A percentile compares a stretch with the other conserved stretches of the same genome.
These are phyloP conservation scores for Metschnikowia similis DNA, from an alignment of 805 yeast genomes.

Conservation along the genomic window DNA sequence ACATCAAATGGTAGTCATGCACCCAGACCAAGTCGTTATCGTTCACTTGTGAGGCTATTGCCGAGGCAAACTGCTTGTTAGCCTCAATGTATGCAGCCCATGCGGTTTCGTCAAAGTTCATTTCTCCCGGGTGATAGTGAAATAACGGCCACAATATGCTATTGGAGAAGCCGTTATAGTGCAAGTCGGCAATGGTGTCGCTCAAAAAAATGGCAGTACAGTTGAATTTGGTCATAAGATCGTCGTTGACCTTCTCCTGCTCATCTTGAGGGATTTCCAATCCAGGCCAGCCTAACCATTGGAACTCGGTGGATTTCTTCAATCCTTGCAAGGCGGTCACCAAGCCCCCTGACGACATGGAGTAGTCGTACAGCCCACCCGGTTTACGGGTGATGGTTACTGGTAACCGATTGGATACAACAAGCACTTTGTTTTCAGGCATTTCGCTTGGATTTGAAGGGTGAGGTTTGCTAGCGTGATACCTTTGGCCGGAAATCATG, in stretches of 20 bases:
- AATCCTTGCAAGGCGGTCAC: slow-evolving; percentile 94
- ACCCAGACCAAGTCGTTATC: slow-evolving; percentile 95
- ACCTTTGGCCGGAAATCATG: background rate
- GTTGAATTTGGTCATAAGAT: slow-evolving; percentile 70
- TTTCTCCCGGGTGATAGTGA: slow-evolving; percentile 98
- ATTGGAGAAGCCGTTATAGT: slow-evolving; percentile 93
- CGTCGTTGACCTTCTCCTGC: slow-evolving; percentile 61
- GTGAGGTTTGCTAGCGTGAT: slow-evolving; percentile 1
- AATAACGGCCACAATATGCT: slow-evolving; percentile 96
- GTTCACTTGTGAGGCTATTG: slow-evolving; percentile 61
- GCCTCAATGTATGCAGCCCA: slow-evolving; percentile 98
- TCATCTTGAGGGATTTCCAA: slow-evolving; percentile 79
- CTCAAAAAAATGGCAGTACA: slow-evolving; percentile 86
- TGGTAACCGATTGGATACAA: slow-evolving; percentile 92
- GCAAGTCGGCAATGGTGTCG: slow-evolving; percentile 90
- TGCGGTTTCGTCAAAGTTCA: slow-evolving; percentile 94
- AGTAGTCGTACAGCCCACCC: slow-evolving; percentile 67
- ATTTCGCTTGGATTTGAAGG: slow-evolving; percentile 2
- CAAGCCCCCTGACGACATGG: slow-evolving; percentile 96
- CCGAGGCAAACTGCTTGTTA: slow-evolving; percentile 73
- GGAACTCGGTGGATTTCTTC: slow-evolving; percentile 75
- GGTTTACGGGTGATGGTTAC: slow-evolving; percentile 74
- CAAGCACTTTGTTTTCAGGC: slow-evolving; percentile 65
- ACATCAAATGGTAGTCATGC: slow-evolving; percentile 96
- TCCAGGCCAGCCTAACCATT: slow-evolving; percentile 98